phyloP scores from a whole-genome alignment of 345 rosid genomes.

The Citrus trifoliata region DNA sequence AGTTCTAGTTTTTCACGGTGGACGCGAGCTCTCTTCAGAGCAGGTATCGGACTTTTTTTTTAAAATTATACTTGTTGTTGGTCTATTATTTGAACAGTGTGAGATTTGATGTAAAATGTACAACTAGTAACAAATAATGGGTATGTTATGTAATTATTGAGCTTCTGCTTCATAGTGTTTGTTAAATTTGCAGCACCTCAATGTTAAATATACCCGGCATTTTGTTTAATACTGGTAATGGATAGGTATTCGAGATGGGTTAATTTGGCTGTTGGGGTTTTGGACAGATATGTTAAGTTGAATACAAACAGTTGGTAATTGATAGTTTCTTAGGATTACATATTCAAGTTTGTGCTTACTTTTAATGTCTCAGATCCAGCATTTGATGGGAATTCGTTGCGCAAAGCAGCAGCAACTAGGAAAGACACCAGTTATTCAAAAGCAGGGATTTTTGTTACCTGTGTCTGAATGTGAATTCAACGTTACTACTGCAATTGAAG shows the following conservation, averaged over 20 bases:
- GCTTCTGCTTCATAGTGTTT: background rate
- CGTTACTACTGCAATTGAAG: conserved; percentile 74
- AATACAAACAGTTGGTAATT: background rate
- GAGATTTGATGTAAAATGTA: background rate
- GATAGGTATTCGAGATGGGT: background rate
- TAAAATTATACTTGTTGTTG: background rate
- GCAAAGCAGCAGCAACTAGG: conserved; percentile 50
- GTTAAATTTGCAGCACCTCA: background rate
- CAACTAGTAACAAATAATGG: background rate
- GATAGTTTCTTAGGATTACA: background rate
- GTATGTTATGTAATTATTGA: background rate
- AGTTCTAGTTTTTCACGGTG: conserved; percentile 75
- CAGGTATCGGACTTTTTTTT: conserved; percentile 43
- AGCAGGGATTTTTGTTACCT: conserved; percentile 79
- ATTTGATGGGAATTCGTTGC: conserved; percentile 52
- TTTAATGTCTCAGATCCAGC: conserved; percentile 44
- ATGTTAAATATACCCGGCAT: background rate
- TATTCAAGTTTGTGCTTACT: background rate
- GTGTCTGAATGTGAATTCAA: conserved; percentile 80
- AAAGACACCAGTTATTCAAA: conserved; percentile 42
- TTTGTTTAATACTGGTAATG: background rate
- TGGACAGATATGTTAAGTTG: background rate
- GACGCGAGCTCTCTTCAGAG: conserved; percentile 62
- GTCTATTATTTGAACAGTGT: background rate
- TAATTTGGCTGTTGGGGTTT: background rate